phyloP scores from a whole-genome alignment of 805 yeast species.

The Yamadazyma tumulicola region DNA sequence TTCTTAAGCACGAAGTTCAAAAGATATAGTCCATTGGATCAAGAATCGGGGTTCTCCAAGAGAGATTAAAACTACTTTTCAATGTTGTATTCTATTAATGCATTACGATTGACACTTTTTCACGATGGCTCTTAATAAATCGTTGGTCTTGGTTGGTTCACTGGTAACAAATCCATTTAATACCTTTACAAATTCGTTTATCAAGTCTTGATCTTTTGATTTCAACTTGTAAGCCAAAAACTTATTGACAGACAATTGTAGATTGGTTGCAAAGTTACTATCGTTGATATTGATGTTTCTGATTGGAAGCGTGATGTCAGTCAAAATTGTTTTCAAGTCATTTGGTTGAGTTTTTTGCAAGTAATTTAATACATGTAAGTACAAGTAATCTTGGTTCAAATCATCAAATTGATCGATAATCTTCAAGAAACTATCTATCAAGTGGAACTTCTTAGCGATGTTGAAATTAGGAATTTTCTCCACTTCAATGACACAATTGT shows the following conservation, averaged over 20 bases:
- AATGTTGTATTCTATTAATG: constrained; percentile 2
- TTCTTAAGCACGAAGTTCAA: constrained; percentile 17
- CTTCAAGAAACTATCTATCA: constrained; percentile 41
- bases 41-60: constrained; percentile 16
- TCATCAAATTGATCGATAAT: constrained; percentile 69
- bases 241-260: constrained; percentile 70
- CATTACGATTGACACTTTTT: constrained; percentile 27
- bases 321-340: constrained; percentile 35
- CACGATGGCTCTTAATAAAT: constrained; percentile 37
- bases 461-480: constrained; percentile 1
- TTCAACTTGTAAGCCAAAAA: constrained; percentile 58
- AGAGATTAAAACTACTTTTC: constrained; percentile 5
- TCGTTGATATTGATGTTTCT: constrained; percentile 45
- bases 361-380: constrained; percentile 58
- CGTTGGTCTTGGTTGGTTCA: constrained; percentile 21
- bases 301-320: constrained; percentile 66
- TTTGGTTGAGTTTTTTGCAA: constrained; percentile 39
- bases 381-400: constrained; percentile 65
- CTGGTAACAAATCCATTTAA: constrained; percentile 18
- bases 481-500: constrained; percentile 23
- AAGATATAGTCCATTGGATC: constrained; percentile 20
- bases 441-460: constrained; percentile 34
- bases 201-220: constrained; percentile 31
- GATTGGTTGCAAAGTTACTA: constrained; percentile 49
- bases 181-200: constrained; percentile 23